These are phyloP conservation scores for Ramalina intermedia DNA, from an alignment of 495 filamentous ascomycete species.

Conservation along the genomic window DNA sequence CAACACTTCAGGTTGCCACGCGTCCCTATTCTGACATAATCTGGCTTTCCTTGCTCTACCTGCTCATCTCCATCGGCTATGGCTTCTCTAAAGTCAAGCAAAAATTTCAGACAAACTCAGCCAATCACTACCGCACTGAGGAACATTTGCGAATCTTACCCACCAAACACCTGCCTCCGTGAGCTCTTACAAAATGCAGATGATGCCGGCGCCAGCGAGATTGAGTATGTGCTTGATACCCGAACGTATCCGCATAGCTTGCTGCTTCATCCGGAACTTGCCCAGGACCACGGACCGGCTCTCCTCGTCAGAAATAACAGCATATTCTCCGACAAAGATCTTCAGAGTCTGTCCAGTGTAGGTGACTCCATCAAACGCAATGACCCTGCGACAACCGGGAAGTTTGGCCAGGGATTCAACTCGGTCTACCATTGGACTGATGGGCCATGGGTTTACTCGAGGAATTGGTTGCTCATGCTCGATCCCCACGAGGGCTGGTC, in stretches of 20 bases:
- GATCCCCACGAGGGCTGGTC: slow-evolving; percentile 31
- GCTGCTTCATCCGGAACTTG: slow-evolving; percentile 19
- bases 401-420: slow-evolving; percentile 30
- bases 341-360: slow-evolving; percentile 21
- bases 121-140: slow-evolving; percentile 9
- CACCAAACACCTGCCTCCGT: slow-evolving; percentile 9
- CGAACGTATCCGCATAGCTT: slow-evolving; percentile 4
- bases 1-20: no score
- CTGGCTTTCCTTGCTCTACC: no score
- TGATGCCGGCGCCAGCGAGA: slow-evolving; percentile 10
- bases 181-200: slow-evolving; percentile 15
- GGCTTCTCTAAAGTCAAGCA: slow-evolving; percentile 1
- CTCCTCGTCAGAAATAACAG: slow-evolving; percentile 26
- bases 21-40: no score
- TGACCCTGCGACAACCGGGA: slow-evolving; percentile 25
- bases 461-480: slow-evolving; percentile 22
- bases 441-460: slow-evolving; percentile 26
- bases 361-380: slow-evolving; percentile 24
- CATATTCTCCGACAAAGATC: slow-evolving; percentile 22
- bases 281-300: slow-evolving; percentile 27
- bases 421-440: slow-evolving; percentile 33
- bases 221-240: slow-evolving; percentile 14
- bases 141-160: slow-evolving; percentile 11
- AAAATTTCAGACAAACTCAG: slow-evolving; percentile 2
- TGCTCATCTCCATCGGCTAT: background rate